Evolutionary conservation across 352 stramenopile species (phyloP), one percentile per base, ranked within the genome.

Genomic region (Phytophthora idaei): DNA sequence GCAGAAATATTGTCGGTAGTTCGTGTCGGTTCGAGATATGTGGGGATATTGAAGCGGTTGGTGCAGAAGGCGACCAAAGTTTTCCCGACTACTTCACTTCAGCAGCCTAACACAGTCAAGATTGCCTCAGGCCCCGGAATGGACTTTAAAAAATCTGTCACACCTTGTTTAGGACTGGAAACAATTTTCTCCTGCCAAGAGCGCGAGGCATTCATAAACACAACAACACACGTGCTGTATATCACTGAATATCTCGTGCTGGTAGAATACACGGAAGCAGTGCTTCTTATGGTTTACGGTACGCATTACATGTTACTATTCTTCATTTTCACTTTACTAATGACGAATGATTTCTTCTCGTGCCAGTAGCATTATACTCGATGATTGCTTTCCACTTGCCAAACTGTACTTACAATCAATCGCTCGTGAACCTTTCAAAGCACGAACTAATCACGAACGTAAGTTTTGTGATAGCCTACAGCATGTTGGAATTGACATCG

Each of bases 181-280:
- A 45, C 45, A 0, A 39, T 67, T 12, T 71, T 64, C 25, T 61
- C 48, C 1, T 31, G 15, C 14, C 14, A 67, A 25, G 61, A 74
- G 15, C 67, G 61, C 17, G 51, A 49, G 28, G 29, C n/a, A 15
- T 74, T 78, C 8, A 67, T 80, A 7, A 59, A 58, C 27, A 67
- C 67, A 34, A 74, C 55, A 15, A 52, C 70, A 4, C 62, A 58
- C 11, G 66, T 80, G 7, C 59, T 80, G 5, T 71, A 69, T 15
- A 69, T 71, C 17, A 73, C 68, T 2, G 71, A 85, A 60, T 85
- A 77, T 27, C 28, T 81, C 17, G 42, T 80, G 12, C 61, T 82
- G 25, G 66, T 76, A 11, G 77, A 82, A 45, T 80, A 77, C 48
- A 72, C 67, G 4, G 68, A 80, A 37, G 69, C 73, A 2, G 59